Base-by-base conservation (phyloP, 179 eudicot genomes). In the Pouteria campechiana region DNA sequence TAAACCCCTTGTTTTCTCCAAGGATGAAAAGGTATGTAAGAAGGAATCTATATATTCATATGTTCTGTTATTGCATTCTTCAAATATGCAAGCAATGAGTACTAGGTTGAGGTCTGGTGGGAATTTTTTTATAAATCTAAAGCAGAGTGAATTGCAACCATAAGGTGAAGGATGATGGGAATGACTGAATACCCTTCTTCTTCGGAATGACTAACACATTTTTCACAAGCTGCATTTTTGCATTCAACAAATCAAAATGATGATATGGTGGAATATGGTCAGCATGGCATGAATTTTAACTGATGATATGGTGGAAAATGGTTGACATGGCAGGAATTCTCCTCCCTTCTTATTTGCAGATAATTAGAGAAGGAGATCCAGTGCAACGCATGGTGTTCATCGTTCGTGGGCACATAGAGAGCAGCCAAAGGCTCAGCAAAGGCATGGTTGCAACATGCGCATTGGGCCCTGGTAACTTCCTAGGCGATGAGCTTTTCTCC, bases 331-430 rank as follows among this genome's bases (percentile, higher is more conserved):
- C n/a, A n/a, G n/a, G n/a, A n/a, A n/a, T n/a, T n/a, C n/a, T n/a
- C 19, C 17, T 12, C 4, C 6, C 3, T 16, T 12, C 17, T 36
- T 7, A 36, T 12, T 3, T 19, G 19, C 54, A 88, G 95, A 69
- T 88, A 34, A 45, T 84, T 23, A 72, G 92, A 45, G 95, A 88
- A 71, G 97, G 97, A 28, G 97, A 88, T 52, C 85, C 93, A 0
- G 97, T 84, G 34, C 85, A 78, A 46, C 48, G 88, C 8, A 78
- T 88, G 55, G 65, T 88, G 54, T 88, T 88, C 72, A 46, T 84
- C 3, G 75, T 81, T 10, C 65, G 48, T 12, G 97, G 97, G 7
- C 52, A 65, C 12, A 63, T 84, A 9, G 58, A 67, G 44, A 78
- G 95, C 48, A 69, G 71, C 73, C 97, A 84, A 63, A 80, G 46